These are phyloP conservation scores for Sclerotinia glacialis DNA, from an alignment of 2,329 filamentous ascomycete species.

Conservation along the genomic window DNA sequence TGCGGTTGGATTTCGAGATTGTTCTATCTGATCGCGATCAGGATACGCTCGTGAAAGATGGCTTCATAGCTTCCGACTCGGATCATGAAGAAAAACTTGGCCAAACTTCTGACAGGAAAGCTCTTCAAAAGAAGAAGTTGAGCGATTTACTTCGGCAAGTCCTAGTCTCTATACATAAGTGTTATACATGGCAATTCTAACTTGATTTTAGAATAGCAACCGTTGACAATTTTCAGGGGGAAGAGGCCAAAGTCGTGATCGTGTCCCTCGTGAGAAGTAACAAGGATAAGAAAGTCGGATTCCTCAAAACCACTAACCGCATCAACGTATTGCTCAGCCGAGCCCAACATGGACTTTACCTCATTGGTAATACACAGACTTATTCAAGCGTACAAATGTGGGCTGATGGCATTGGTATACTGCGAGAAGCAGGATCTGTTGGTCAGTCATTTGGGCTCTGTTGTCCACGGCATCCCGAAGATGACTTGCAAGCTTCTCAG, in stretches of 20 bases:
- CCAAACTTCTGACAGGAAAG: background rate
- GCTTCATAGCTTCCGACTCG: constrained; percentile 20
- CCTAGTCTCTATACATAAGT: too few relatives aligned
- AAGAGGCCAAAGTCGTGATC: constrained; percentile 69
- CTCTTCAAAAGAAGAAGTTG: constrained; percentile 31
- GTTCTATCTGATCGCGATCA: constrained; percentile 39
- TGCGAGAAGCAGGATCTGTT: constrained; percentile 48
- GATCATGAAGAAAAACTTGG: background rate
- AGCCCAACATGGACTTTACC: constrained; percentile 66
- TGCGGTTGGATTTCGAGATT: constrained; percentile 37
- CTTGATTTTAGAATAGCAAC: constrained; percentile 47
- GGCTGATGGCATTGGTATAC: constrained; percentile 53
- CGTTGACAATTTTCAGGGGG: constrained; percentile 68
- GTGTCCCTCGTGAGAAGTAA: constrained; percentile 73
- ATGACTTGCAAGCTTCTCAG: constrained; percentile 30
- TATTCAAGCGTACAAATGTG: constrained; percentile 61
- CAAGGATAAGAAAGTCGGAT: constrained; percentile 54
- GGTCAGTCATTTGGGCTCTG: constrained; percentile 52
- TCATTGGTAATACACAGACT: constrained; percentile 65
- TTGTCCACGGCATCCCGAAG: constrained; percentile 60
- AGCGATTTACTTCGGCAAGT: constrained; percentile 32
- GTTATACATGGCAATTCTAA: too few relatives aligned
- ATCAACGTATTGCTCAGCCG: constrained; percentile 68
- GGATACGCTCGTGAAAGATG: constrained; percentile 31
- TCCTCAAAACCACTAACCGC: constrained; percentile 62